Percentiles rank a stretch among this genome's conserved stretches.
These are phyloP conservation scores for Hondaea fermentalgiana DNA, from an alignment of 108 stramenopile species.

Conservation along the genomic window DNA sequence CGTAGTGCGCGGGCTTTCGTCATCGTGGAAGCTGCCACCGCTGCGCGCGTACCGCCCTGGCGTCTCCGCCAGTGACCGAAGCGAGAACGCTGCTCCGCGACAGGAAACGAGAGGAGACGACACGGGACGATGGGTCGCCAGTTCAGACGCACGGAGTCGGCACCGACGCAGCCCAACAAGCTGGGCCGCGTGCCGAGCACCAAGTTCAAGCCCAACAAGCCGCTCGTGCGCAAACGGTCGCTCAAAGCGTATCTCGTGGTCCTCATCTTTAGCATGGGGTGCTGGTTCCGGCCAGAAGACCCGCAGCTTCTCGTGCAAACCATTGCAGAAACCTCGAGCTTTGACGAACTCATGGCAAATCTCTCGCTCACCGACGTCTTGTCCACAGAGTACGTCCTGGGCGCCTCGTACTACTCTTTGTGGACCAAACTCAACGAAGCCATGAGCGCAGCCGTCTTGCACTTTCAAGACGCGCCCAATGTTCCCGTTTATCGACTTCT, in stretches of 20 bases:
- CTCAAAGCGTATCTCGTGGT: neutral
- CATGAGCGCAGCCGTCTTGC: neutral
- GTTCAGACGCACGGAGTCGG: too few relatives aligned
- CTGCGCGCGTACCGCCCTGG: too few relatives aligned
- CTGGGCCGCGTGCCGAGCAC: too few relatives aligned
- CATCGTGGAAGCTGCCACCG: too few relatives aligned
- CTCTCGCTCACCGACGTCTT: neutral
- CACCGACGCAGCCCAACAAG: too few relatives aligned
- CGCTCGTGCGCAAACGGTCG: neutral
- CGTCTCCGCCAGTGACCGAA: too few relatives aligned
- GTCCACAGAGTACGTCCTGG: neutral
- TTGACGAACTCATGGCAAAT: neutral
- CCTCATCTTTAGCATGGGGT: neutral
- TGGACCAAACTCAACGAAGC: neutral
- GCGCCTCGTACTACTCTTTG: neutral
- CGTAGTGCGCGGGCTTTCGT: too few relatives aligned
- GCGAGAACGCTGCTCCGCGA: too few relatives aligned
- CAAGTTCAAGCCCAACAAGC: neutral
- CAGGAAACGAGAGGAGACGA: too few relatives aligned
- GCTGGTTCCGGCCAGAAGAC: neutral
- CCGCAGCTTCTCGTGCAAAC: neutral
- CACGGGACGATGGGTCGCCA: too few relatives aligned
- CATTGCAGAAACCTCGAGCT: neutral
- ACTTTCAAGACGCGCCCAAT: slow-evolving; percentile 2
- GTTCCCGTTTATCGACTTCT: neutral